Percentiles rank a stretch among this genome's conserved stretches.
phyloP scores from a whole-genome alignment of 192 early-diverging fungal genomes.

The Borealophlyctis nickersoniae region DNA sequence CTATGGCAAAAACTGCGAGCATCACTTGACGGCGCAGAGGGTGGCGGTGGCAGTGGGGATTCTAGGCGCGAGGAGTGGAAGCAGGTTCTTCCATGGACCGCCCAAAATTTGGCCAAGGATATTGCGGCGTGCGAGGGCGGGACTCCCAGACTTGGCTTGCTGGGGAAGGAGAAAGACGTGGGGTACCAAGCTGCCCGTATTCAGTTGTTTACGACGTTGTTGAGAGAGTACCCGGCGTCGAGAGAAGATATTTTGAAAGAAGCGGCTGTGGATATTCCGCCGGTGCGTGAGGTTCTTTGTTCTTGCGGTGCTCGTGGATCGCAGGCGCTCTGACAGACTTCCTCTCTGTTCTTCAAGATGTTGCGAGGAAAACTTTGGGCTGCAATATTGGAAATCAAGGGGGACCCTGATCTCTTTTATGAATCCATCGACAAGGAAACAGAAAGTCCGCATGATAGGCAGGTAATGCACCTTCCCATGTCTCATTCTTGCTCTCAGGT shows the following conservation, averaged over 20 bases:
- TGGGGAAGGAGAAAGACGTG: slow-evolving; percentile 7
- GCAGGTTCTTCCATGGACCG: background rate
- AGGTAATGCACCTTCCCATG: background rate
- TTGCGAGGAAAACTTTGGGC: slow-evolving; percentile 1
- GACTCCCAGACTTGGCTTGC: background rate
- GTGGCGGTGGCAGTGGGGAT: background rate
- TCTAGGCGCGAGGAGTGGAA: too few relatives aligned
- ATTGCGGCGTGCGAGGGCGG: background rate
- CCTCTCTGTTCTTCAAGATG: background rate
- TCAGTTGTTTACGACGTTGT: background rate
- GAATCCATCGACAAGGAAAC: background rate
- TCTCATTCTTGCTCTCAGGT: too few relatives aligned
- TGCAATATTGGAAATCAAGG: background rate
- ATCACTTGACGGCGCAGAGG: background rate
- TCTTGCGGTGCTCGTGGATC: background rate
- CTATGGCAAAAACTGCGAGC: background rate
- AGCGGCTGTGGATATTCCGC: slow-evolving; percentile 11
- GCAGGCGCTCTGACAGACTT: background rate
- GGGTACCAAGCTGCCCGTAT: slow-evolving; percentile 10
- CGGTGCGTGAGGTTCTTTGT: background rate
- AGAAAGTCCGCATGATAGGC: background rate
- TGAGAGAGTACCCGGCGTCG: slow-evolving; percentile 5
- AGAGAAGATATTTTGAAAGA: slow-evolving; percentile 3
- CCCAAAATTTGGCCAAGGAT: background rate
- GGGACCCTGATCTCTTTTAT: background rate